A percentile compares a stretch with the other conserved stretches of the same genome.
These are phyloP conservation scores for Trichoderma parareesei DNA, from an alignment of 495 filamentous ascomycete genomes.

Conservation along the genomic window DNA sequence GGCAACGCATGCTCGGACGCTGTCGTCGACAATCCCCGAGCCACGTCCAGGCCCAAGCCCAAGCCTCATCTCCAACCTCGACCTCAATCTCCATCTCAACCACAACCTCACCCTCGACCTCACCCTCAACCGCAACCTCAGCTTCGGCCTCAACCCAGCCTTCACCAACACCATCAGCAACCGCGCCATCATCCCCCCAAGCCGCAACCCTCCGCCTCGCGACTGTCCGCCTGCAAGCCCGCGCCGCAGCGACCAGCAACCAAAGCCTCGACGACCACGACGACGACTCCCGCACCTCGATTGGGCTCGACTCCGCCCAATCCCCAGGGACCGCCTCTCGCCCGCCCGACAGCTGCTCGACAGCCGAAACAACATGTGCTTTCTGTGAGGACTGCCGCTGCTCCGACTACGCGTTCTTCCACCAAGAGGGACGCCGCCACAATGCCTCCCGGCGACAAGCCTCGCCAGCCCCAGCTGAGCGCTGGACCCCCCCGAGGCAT, in stretches of 20 bases:
- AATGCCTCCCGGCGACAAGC: constrained; percentile 17
- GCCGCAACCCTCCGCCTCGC: neutral
- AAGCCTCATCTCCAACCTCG: too few relatives aligned
- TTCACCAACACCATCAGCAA: too few relatives aligned
- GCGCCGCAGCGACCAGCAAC: neutral
- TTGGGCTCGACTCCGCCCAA: neutral
- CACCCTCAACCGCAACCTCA: neutral
- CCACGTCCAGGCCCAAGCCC: neutral
- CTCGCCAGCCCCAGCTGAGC: constrained; percentile 29
- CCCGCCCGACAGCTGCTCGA: constrained; percentile 1
- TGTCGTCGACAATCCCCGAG: neutral
- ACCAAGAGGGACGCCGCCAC: constrained; percentile 9
- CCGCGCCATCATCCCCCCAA: neutral
- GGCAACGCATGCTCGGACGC: neutral
- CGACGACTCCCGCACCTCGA: neutral
- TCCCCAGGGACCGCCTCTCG: constrained; percentile 1
- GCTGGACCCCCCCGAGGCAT: constrained; percentile 27
- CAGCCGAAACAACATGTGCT: constrained; percentile 3
- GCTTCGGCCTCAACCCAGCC: neutral
- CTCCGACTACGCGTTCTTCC: constrained; percentile 15
- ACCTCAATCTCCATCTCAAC: too few relatives aligned
- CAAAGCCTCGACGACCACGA: neutral
- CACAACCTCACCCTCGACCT: too few relatives aligned
- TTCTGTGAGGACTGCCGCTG: constrained; percentile 7
- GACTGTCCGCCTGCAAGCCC: neutral